Conservation (phyloP, 805 yeast species). For the Wickerhamomyces strasburgensis region DNA sequence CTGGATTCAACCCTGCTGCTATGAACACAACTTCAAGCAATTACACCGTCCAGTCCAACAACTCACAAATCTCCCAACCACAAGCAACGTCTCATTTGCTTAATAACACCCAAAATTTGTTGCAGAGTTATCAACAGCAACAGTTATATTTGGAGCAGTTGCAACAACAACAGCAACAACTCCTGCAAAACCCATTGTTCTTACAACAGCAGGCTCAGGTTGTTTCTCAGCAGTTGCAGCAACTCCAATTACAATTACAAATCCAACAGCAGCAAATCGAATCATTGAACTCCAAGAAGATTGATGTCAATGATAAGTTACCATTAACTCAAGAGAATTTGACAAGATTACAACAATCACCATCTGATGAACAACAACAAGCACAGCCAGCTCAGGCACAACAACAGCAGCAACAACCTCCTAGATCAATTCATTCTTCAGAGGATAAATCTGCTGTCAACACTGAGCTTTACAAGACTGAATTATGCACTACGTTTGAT, state of each 20-base stretch:
- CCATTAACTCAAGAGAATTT: conserved; percentile 24
- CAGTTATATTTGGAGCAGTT: conserved; percentile 18
- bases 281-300: conserved; percentile 20
- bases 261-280: conserved; percentile 27
- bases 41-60: conserved; percentile 2
- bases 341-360: conserved; percentile 15
- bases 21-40: conserved; percentile 1
- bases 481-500: conserved; percentile 75
- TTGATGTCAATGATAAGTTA: conserved; percentile 9
- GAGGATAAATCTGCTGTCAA: conserved; percentile 23
- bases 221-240: conserved; percentile 24
- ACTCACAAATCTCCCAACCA: not conserved
- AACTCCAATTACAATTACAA: conserved; percentile 24
- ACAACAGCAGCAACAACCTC: not conserved
- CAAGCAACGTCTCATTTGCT: conserved; percentile 5
- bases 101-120: conserved; percentile 12
- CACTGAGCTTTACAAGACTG: conserved; percentile 82
- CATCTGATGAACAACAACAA: conserved; percentile 2
- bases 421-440: conserved; percentile 8
- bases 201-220: conserved; percentile 23
- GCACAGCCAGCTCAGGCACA: not conserved
- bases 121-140: conserved; percentile 20
- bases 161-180: conserved; percentile 15
- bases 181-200: conserved; percentile 20
- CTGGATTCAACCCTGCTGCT: conserved; percentile 1